Conservation (phyloP, 2,329 filamentous ascomycete genomes). For the Beauveria sp. region DNA sequence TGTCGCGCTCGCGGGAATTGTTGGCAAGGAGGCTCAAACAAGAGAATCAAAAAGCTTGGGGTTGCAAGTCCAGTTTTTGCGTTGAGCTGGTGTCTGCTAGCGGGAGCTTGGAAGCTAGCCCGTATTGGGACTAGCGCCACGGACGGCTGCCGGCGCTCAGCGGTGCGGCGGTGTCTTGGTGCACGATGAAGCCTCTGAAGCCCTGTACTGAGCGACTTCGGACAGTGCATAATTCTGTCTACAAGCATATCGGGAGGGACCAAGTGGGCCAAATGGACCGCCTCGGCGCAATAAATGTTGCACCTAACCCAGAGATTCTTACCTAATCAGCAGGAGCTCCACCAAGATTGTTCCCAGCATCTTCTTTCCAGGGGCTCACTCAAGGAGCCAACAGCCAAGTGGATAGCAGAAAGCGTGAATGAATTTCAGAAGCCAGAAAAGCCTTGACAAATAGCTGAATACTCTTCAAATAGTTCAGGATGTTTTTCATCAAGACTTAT, state of each 20-base stretch:
- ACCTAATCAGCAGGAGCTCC: slow-evolving; percentile 1
- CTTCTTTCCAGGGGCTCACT: background rate
- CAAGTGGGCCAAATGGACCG: background rate
- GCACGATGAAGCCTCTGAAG: background rate
- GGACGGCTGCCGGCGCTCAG: slow-evolving; percentile 13
- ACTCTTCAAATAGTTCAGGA: too few relatives aligned
- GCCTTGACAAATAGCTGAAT: too few relatives aligned
- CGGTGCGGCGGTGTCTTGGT: background rate
- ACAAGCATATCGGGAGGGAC: slow-evolving; percentile 7
- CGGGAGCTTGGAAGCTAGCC: slow-evolving; percentile 11
- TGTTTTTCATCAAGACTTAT: too few relatives aligned
- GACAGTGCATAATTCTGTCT: slow-evolving; percentile 8
- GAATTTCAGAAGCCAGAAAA: too few relatives aligned
- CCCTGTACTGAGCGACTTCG: background rate
- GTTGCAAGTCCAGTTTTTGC: slow-evolving; percentile 13
- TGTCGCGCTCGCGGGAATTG: slow-evolving; percentile 12
- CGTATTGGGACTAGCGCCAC: slow-evolving; percentile 3
- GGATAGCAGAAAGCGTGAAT: too few relatives aligned
- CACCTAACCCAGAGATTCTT: slow-evolving; percentile 10
- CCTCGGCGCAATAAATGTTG: background rate
- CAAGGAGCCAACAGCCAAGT: background rate
- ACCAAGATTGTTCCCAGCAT: background rate
- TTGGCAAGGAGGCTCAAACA: slow-evolving; percentile 10
- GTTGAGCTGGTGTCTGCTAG: slow-evolving; percentile 12
- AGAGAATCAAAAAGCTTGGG: slow-evolving; percentile 12